Conservation (phyloP, 306 rosid genomes). For the Medicago arabica region DNA sequence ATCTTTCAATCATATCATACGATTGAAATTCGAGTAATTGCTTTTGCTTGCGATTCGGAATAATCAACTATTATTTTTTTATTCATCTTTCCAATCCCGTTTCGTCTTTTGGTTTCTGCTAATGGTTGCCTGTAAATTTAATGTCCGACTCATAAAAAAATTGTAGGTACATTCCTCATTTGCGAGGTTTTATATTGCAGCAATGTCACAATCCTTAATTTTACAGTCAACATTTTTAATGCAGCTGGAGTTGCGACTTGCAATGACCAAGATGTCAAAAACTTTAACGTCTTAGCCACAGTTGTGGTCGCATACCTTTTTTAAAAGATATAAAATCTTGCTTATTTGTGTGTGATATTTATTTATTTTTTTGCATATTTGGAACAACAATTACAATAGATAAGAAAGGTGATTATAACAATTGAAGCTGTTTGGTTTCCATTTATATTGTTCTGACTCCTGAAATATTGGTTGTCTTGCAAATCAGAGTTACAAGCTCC, state of each 20-base stretch:
- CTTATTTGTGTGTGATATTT: neutral
- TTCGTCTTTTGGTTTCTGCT: neutral
- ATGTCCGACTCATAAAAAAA: neutral
- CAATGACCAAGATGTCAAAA: neutral
- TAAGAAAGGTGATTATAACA: neutral
- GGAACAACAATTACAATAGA: neutral
- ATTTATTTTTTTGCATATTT: neutral
- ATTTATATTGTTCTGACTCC: conserved; percentile 6
- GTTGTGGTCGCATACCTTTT: neutral
- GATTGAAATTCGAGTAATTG: neutral
- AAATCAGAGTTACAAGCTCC: conserved; percentile 68
- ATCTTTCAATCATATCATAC: neutral
- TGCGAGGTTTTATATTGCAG: neutral
- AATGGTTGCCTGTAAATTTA: conserved; percentile 17
- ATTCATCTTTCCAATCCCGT: neutral
- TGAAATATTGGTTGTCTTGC: conserved; percentile 31
- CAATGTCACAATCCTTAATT: neutral
- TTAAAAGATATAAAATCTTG: neutral
- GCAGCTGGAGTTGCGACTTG: neutral
- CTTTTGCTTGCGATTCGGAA: conserved; percentile 19
- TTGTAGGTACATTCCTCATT: conserved; percentile 8
- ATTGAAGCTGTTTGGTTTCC: conserved; percentile 26
- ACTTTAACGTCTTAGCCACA: neutral
- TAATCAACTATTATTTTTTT: neutral
- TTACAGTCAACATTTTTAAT: neutral